These are phyloP conservation scores for Suillus hirtellus DNA, from an alignment of 768 basidiomycete species.

Conservation along the genomic window DNA sequence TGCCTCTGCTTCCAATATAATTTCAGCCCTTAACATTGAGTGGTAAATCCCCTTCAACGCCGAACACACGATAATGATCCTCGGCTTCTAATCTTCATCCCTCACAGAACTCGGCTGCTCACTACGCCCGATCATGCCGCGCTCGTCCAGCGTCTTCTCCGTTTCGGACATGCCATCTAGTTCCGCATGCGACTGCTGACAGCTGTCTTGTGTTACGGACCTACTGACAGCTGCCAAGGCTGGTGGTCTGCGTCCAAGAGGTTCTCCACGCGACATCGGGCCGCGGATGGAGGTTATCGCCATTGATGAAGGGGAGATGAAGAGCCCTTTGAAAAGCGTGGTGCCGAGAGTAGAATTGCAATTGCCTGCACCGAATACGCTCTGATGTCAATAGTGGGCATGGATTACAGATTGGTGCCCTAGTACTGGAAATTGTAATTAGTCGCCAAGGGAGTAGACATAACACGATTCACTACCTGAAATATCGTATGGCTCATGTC, in stretches of 20 bases:
- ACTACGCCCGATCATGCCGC: slow-evolving; percentile 13
- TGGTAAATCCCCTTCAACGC: slow-evolving; percentile 82
- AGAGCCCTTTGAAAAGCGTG: slow-evolving; percentile 42
- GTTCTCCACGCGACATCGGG: slow-evolving; percentile 67
- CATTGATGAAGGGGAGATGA: slow-evolving; percentile 80
- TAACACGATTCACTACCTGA: slow-evolving; percentile 51
- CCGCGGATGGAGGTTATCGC: slow-evolving; percentile 82
- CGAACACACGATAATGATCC: slow-evolving; percentile 83
- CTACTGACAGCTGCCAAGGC: slow-evolving; percentile 67
- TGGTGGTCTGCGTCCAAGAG: slow-evolving; percentile 80
- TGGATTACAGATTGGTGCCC: background rate
- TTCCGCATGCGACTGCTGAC: slow-evolving; percentile 32
- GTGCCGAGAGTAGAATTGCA: slow-evolving; percentile 55
- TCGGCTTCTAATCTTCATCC: slow-evolving; percentile 26
- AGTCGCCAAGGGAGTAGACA: slow-evolving; percentile 13
- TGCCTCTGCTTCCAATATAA: slow-evolving; percentile 16
- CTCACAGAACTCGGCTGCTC: slow-evolving; percentile 9
- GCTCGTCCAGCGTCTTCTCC: slow-evolving; percentile 10
- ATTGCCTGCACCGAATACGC: slow-evolving; percentile 75
- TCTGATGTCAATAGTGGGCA: slow-evolving; percentile 39
- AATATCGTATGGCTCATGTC: slow-evolving; percentile 26
- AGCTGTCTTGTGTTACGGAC: slow-evolving; percentile 46
- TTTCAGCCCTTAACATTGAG: slow-evolving; percentile 64
- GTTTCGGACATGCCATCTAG: slow-evolving; percentile 13
- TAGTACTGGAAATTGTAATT: background rate